phyloP scores from a whole-genome alignment of 1,284 basidiomycete genomes.

The Schizophyllum commune region DNA sequence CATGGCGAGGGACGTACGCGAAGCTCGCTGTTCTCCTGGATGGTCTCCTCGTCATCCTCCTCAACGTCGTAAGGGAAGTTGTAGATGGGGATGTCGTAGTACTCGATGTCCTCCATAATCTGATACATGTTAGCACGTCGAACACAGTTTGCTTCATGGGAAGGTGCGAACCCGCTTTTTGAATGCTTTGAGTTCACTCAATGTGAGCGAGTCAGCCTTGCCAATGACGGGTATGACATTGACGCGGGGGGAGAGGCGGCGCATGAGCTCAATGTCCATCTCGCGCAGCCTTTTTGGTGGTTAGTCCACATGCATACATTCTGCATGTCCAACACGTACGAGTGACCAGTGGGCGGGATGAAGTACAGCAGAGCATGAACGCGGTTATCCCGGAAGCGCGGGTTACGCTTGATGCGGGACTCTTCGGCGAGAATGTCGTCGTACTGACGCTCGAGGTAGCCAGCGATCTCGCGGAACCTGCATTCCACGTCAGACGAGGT shows the following conservation, averaged over 20 bases:
- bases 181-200: conserved; percentile 86
- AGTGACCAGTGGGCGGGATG: conserved; percentile 74
- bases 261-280: conserved; percentile 99
- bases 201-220: conserved; percentile 94
- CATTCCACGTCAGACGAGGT: background rate
- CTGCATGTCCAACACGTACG: conserved; percentile 33
- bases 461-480: conserved; percentile 95
- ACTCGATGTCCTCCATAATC: conserved; percentile 99
- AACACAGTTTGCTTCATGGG: background rate
- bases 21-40: conserved; percentile 94
- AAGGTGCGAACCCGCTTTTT: conserved; percentile 91
- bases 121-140: conserved; percentile 21
- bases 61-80: conserved; percentile 99
- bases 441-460: conserved; percentile 97
- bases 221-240: conserved; percentile 99
- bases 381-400: conserved; percentile 96
- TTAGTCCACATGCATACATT: conserved; percentile 1
- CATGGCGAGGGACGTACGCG: conserved; percentile 42
- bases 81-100: conserved; percentile 98
- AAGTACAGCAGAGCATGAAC: conserved; percentile 97
- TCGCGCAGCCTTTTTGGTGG: conserved; percentile 69
- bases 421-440: conserved; percentile 99
- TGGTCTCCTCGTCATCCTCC: conserved; percentile 98
- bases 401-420: conserved; percentile 99
- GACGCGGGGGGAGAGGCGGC: conserved; percentile 90